These are phyloP conservation scores for Elaphomyces granulatus DNA, from an alignment of 495 filamentous ascomycete genomes.

Conservation along the genomic window DNA sequence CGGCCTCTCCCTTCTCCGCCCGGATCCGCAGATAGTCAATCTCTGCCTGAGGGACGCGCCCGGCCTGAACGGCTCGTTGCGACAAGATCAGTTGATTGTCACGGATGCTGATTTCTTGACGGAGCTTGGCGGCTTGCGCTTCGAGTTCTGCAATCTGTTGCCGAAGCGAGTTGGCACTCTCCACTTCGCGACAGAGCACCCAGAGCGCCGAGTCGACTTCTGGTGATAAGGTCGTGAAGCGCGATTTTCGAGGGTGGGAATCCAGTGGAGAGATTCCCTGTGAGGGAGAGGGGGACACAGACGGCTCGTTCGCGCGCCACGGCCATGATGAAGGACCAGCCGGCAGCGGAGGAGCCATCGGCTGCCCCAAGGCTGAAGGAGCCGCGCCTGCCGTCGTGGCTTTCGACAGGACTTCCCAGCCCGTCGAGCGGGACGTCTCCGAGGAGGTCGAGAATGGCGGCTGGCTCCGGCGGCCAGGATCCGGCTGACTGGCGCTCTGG, in stretches of 20 bases:
- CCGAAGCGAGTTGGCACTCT: slow-evolving; percentile 6
- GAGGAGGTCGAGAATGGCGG: too few species aligned
- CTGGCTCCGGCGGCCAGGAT: too few species aligned
- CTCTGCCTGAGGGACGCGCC: slow-evolving; percentile 1
- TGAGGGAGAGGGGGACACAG: background rate
- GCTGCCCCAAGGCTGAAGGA: too few species aligned
- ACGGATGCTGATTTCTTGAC: slow-evolving; percentile 8
- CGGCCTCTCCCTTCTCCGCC: slow-evolving; percentile 1
- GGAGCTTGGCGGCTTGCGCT: slow-evolving; percentile 2
- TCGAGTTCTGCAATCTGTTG: slow-evolving; percentile 8
- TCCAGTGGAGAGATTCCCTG: slow-evolving; percentile 1
- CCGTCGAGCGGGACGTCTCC: too few species aligned
- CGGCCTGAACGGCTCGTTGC: slow-evolving; percentile 1
- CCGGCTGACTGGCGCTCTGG: too few species aligned
- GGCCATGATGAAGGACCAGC: too few species aligned
- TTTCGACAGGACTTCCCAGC: too few species aligned
- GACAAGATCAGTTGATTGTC: slow-evolving; percentile 6
- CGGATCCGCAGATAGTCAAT: background rate
- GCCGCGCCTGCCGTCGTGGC: too few species aligned
- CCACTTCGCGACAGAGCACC: slow-evolving; percentile 10
- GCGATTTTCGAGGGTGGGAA: slow-evolving; percentile 6
- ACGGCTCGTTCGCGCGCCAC: too few species aligned
- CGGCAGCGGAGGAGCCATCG: too few species aligned
- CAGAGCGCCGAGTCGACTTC: slow-evolving; percentile 10
- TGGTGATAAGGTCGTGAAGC: slow-evolving; percentile 8